Percentiles rank a stretch among this genome's conserved stretches.
Conservation (phyloP, 306 rosid species). For the Vigna hirtella region DNA sequence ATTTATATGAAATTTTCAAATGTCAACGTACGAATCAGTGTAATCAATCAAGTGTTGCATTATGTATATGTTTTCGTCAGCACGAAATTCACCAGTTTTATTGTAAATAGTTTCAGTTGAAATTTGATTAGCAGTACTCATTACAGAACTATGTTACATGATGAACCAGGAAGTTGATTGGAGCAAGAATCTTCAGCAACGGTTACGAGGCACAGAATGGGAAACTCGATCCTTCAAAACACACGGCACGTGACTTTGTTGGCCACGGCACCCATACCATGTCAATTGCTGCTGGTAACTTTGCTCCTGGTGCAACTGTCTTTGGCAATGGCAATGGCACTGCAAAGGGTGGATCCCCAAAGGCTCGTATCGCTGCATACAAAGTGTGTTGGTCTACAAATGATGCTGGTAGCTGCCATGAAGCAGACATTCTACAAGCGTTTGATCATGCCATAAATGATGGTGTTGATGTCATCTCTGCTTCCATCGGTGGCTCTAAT, state of each 20-base stretch:
- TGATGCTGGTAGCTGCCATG: slow-evolving; percentile 51
- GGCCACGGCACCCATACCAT: slow-evolving; percentile 85
- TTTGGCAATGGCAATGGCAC: slow-evolving; percentile 76
- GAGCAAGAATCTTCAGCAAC: slow-evolving; percentile 66
- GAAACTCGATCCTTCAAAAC: slow-evolving; percentile 15
- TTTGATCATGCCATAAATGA: slow-evolving; percentile 71
- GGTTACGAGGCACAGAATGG: slow-evolving; percentile 38
- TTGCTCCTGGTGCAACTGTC: slow-evolving; percentile 46
- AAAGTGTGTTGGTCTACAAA: slow-evolving; percentile 69
- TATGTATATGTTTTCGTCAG: too few relatives aligned
- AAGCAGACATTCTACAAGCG: slow-evolving; percentile 68
- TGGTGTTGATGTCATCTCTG: slow-evolving; percentile 69
- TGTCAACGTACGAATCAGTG: neutral
- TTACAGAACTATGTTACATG: neutral
- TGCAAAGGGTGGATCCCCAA: slow-evolving; percentile 84
- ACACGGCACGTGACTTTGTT: slow-evolving; percentile 55
- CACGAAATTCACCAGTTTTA: too few relatives aligned
- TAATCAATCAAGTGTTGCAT: neutral
- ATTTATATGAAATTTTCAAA: neutral
- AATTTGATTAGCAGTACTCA: too few relatives aligned
- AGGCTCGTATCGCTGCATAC: slow-evolving; percentile 70
- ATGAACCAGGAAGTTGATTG: slow-evolving; percentile 68
- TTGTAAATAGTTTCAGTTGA: too few relatives aligned
- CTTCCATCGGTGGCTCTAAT: slow-evolving; percentile 53
- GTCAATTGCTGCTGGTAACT: slow-evolving; percentile 75